A percentile compares a stretch with the other conserved stretches of the same genome.
phyloP scores from a whole-genome alignment of 2,329 filamentous ascomycete species.

The Claviceps quebecensis region DNA sequence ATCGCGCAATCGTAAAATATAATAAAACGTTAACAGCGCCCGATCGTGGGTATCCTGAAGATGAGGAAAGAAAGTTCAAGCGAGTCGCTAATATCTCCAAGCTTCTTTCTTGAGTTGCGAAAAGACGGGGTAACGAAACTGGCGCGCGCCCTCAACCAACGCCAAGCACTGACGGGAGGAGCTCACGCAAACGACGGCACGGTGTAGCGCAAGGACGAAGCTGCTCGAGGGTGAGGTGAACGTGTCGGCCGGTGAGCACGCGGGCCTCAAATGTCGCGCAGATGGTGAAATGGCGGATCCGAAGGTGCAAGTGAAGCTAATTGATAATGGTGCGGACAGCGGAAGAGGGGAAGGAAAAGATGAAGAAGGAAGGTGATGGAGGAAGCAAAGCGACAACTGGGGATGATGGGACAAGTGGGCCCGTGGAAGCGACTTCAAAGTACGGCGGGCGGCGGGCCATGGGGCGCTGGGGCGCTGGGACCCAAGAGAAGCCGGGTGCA shows the following conservation, averaged over 20 bases:
- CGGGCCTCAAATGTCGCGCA: background rate
- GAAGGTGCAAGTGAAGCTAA: constrained; percentile 7
- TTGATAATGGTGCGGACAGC: constrained; percentile 14
- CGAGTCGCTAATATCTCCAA: background rate
- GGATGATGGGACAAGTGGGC: constrained; percentile 13
- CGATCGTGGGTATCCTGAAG: background rate
- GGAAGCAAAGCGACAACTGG: constrained; percentile 9
- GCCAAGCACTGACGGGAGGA: background rate
- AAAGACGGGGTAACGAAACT: background rate
- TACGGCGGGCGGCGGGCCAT: constrained; percentile 1
- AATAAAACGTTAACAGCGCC: background rate
- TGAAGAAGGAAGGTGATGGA: constrained; percentile 14
- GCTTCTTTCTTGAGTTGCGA: background rate
- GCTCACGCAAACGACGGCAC: background rate
- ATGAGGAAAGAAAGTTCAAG: background rate
- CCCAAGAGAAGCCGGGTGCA: constrained; percentile 7
- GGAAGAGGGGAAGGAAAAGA: constrained; percentile 12
- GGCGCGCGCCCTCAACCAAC: background rate
- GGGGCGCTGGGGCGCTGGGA: constrained; percentile 5
- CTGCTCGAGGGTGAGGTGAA: background rate
- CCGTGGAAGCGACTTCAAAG: constrained; percentile 8
- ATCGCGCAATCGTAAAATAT: background rate
- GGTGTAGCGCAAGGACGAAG: background rate
- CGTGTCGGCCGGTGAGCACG: background rate
- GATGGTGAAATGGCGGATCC: constrained; percentile 6